These are phyloP conservation scores for Paramecium primaurelia DNA, from an alignment of 73 alveolate genomes.

Conservation along the genomic window DNA sequence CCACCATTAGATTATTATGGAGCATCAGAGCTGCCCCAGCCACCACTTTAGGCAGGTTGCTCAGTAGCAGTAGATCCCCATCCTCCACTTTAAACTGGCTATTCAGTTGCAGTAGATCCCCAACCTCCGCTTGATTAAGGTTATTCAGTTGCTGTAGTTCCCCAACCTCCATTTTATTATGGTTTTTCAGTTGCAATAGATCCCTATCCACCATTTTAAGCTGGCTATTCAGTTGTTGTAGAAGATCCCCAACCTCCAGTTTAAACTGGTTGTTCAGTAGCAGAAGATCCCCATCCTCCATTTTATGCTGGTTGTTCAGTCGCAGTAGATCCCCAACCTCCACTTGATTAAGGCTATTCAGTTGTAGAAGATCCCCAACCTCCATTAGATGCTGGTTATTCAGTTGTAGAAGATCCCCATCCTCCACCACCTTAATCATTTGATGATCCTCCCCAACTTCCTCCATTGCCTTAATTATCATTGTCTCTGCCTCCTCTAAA, in stretches of 20 bases:
- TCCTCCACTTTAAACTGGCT: background rate
- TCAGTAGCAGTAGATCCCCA: background rate
- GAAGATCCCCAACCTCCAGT: background rate
- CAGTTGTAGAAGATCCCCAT: background rate
- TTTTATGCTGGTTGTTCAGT: background rate
- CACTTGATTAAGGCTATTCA: background rate
- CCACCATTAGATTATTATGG: background rate
- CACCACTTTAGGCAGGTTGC: background rate
- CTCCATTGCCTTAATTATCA: background rate
- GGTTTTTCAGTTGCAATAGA: background rate
- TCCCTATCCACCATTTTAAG: background rate
- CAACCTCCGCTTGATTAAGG: background rate
- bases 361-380: background rate
- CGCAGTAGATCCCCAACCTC: background rate
- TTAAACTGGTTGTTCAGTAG: background rate
- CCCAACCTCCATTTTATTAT: background rate
- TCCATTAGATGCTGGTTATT: background rate
- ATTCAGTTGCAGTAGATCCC: background rate
- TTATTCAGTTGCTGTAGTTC: background rate
- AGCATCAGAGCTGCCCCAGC: background rate
- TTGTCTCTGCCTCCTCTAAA: background rate
- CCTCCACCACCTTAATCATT: conserved; percentile 28
- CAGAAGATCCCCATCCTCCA: background rate
- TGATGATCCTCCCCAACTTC: background rate
- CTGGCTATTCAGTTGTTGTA: background rate